Evolutionary conservation across 768 basidiomycete species (phyloP), one percentile per base, ranked within the genome.

Genomic region (Hygrocybe coccinea): DNA sequence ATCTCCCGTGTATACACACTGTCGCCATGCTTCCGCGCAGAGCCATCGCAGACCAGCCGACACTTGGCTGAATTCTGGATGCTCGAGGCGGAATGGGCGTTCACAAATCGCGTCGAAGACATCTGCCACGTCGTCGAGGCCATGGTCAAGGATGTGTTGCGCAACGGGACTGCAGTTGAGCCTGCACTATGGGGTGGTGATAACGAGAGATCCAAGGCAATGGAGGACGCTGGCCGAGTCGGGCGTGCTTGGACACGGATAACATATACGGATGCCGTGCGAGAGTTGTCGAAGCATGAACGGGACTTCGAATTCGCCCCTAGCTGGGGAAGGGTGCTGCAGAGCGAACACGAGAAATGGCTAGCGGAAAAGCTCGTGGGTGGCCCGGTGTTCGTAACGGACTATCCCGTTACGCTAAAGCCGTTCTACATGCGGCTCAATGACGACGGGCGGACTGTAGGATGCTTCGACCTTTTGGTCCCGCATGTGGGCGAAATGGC

Each of bases 51-150:
- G 61, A 97, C 95, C 1, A 82, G 83, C 33, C 79, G 95, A n/a
- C 97, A 99, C 67, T 80, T 99, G 11, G 85, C 91, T 50, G 97
- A 99, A 69, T 99, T 99, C 70, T 97, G 92, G 89, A 99, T 99
- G 97, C 82, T 97, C 52, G 97, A 99, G 72, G 95, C 91, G 0
- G 97, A 99, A 67, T 86, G 91, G 80, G 84, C 84, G 2, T 72
- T 76, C 44, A 56, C 29, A 55, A 41, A 65, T 48, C 59, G 76
- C 71, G 52, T 76, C 80, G 59, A 82, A 74, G 73, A 72, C 15
- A 66, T 79, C 15, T 77, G 75, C 52, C 66, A 65, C 17, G 63
- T 76, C 8, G 73, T 76, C 1, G 77, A 79, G 60, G 66, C 19
- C 9, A 35, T 45, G 6, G 15, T 52, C 3, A 60, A 55, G 39